Evolutionary conservation across 2,329 filamentous ascomycete genomes (phyloP).

Genomic region (Penicillium sp.): DNA sequence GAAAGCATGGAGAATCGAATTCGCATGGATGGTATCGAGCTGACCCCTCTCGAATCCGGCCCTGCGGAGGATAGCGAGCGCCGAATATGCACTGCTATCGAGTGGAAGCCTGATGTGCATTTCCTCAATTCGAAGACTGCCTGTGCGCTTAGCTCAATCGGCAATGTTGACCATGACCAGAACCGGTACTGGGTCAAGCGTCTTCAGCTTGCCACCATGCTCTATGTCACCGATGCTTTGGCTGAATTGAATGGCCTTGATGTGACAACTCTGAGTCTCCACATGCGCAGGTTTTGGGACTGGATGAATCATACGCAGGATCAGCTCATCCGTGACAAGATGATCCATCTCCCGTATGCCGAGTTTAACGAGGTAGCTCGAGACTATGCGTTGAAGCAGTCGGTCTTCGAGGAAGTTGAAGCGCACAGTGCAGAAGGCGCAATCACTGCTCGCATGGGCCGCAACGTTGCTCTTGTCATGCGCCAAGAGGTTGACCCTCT

Average conservation of each 20-base stretch:
- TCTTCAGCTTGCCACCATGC: slow-evolving; percentile 28
- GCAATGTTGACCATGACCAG: slow-evolving; percentile 2
- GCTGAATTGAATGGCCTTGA: slow-evolving; percentile 15
- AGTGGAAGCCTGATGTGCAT: slow-evolving; percentile 27
- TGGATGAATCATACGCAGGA: slow-evolving; percentile 26
- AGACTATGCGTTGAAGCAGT: slow-evolving; percentile 20
- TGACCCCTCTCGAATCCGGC: slow-evolving; percentile 27
- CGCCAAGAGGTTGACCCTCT: slow-evolving; percentile 30
- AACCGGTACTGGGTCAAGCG: slow-evolving; percentile 20
- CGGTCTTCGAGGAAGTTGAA: slow-evolving; percentile 22
- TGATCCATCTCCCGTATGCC: slow-evolving; percentile 22
- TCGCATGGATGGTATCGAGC: slow-evolving; percentile 25
- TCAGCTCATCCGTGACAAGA: slow-evolving; percentile 18
- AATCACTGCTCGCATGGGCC: slow-evolving; percentile 29
- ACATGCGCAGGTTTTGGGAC: slow-evolving; percentile 28
- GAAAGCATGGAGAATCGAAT: slow-evolving; percentile 13
- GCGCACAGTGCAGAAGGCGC: slow-evolving; percentile 27
- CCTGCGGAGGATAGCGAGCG: slow-evolving; percentile 11
- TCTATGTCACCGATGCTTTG: slow-evolving; percentile 30
- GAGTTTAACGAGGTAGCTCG: slow-evolving; percentile 20
- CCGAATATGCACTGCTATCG: slow-evolving; percentile 24
- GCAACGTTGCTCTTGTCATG: slow-evolving; percentile 28
- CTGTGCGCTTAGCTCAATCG: slow-evolving; percentile 7
- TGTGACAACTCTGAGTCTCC: slow-evolving; percentile 17
- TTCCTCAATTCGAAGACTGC: slow-evolving; percentile 18